These are phyloP conservation scores for Hamigera avellanea DNA, from an alignment of 495 filamentous ascomycete genomes.

Conservation along the genomic window DNA sequence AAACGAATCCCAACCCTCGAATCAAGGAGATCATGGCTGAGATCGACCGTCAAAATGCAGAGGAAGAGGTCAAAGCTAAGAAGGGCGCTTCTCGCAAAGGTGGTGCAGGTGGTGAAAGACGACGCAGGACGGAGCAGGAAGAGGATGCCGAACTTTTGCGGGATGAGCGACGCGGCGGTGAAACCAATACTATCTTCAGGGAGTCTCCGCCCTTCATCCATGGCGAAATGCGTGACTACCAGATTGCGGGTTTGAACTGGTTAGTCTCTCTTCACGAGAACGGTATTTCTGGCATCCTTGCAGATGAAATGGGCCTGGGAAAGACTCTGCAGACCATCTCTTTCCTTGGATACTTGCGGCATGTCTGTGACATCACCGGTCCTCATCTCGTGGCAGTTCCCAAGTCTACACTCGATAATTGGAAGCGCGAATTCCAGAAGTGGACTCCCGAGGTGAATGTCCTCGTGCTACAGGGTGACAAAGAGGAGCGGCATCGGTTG, in stretches of 20 bases:
- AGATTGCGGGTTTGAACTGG: slow-evolving; percentile 92
- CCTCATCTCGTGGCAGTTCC: slow-evolving; percentile 93
- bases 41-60: slow-evolving; percentile 84
- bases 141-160: slow-evolving; percentile 92
- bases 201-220: slow-evolving; percentile 85
- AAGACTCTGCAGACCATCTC: slow-evolving; percentile 86
- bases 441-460: slow-evolving; percentile 97
- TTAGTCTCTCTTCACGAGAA: slow-evolving; percentile 97
- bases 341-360: slow-evolving; percentile 92
- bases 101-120: slow-evolving; percentile 69
- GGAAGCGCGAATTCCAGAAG: slow-evolving; percentile 83
- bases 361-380: slow-evolving; percentile 74
- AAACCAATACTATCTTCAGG: slow-evolving; percentile 78
- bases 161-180: slow-evolving; percentile 79
- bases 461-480: slow-evolving; percentile 86
- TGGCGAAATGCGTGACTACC: slow-evolving; percentile 89
- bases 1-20: slow-evolving; percentile 84
- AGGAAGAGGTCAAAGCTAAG: slow-evolving; percentile 53
- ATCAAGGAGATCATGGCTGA: slow-evolving; percentile 86
- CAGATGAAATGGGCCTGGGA: slow-evolving; percentile 94
- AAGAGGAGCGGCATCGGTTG: slow-evolving; percentile 79
- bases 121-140: slow-evolving; percentile 88
- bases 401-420: slow-evolving; percentile 97
- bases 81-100: slow-evolving; percentile 68
- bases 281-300: slow-evolving; percentile 93